Evolutionary conservation across 164 flowering plant genomes (phyloP), one percentile per base, ranked within the genome.

Genomic region (Dillenia suffruticosa): DNA sequence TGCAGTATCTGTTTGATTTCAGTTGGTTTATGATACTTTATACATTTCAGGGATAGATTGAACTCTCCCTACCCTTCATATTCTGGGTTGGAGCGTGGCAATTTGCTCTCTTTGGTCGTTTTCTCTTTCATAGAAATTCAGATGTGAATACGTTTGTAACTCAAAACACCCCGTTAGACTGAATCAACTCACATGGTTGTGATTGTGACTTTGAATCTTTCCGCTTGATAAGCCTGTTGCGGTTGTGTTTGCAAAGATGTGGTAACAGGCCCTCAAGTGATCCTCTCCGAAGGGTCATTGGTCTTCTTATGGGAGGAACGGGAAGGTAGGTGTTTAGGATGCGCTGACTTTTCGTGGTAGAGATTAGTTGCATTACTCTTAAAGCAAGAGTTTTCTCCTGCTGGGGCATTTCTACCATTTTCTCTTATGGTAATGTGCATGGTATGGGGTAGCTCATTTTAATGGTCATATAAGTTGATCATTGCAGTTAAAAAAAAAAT

Each of bases 31-130:
- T 17, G 43, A 2, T n/a, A 11, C 22, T 8, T 2, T 51, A 16
- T 9, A 14, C 17, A 44, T 62, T 62, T 56, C 57, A 51, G 64
- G 17, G 4, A 12, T 9, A 17, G 22, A 55, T 49, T 51, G 53
- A 19, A 44, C 44, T 48, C 46, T 44, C 32, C 10, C 46, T 44
- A 12, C 11, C 19, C 6, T 5, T 9, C 32, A 32, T 32, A 32
- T 32, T 43, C 15, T 44, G 17, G 54, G n/a, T 51, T 51, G 17
- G n/a, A 51, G 17, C 13, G 17, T 15, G n/a, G 54, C 9, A 15
- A 2, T 14, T 51, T 9, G 54, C 9, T 51, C 17, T 9, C 54
- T n/a, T 51, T 11, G 9, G 9, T 51, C 15, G 54, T 51, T 15
- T 6, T 11, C 15, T 51, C n/a, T 9, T n/a, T 12, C 17, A 51